Percentiles rank a stretch among this genome's conserved stretches.
These are phyloP conservation scores for Yamadazyma sp. DNA, from an alignment of 1,139 yeast genomes.

Conservation along the genomic window DNA sequence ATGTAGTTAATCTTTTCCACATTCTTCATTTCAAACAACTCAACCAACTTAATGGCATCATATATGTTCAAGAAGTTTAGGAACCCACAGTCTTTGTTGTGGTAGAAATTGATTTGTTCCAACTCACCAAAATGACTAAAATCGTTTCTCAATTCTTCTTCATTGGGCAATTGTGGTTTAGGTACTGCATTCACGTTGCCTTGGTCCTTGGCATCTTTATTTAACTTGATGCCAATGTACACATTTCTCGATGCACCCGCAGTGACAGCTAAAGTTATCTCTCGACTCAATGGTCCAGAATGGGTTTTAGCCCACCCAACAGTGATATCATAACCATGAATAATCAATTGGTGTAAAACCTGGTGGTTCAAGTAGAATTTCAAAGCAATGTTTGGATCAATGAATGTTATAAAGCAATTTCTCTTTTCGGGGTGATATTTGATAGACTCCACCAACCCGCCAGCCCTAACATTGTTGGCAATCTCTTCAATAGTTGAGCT, in stretches of 20 bases:
- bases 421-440: conserved; percentile 37
- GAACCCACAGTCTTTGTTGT: conserved; percentile 47
- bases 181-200: background rate
- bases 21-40: conserved; percentile 27
- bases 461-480: conserved; percentile 50
- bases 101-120: conserved; percentile 49
- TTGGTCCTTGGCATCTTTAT: conserved; percentile 16
- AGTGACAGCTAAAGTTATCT: conserved; percentile 43
- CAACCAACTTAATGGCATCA: conserved; percentile 40
- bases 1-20: conserved; percentile 19
- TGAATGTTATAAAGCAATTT: conserved; percentile 46
- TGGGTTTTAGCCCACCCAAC: conserved; percentile 52
- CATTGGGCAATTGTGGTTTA: conserved; percentile 32
- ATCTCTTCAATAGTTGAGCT: conserved; percentile 48
- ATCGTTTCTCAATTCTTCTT: conserved; percentile 41
- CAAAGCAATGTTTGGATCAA: conserved; percentile 43
- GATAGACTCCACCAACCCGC: conserved; percentile 46
- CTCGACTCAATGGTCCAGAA: conserved; percentile 40
- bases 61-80: conserved; percentile 42
- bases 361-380: conserved; percentile 46
- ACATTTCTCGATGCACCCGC: conserved; percentile 53
- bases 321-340: conserved; percentile 45
- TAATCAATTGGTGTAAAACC: conserved; percentile 44
- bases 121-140: conserved; percentile 41
- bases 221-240: conserved; percentile 41